These are phyloP conservation scores for Sclerotinia borealis DNA, from an alignment of 2,329 filamentous ascomycete genomes.

Conservation along the genomic window DNA sequence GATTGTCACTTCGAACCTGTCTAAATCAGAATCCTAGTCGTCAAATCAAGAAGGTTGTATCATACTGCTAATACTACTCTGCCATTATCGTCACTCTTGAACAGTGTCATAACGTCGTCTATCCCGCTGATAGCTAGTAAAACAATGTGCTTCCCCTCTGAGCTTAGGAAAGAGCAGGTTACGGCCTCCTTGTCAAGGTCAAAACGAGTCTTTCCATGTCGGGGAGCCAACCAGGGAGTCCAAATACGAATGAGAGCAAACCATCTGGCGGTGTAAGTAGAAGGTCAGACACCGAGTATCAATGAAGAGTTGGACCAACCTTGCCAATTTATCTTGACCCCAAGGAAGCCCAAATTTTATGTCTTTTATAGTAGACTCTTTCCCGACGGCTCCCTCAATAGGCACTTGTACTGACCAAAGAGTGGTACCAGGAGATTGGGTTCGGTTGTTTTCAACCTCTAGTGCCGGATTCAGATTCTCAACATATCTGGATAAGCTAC, in stretches of 20 bases:
- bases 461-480: conserved; percentile 51
- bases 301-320: conserved; percentile 20
- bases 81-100: conserved; percentile 60
- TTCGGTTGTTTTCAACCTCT: conserved; percentile 46
- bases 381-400: conserved; percentile 49
- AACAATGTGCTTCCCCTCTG: conserved; percentile 67
- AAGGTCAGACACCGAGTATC: neutral
- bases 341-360: conserved; percentile 32
- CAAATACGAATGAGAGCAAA: conserved; percentile 76
- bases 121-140: conserved; percentile 72
- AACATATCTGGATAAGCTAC: conserved; percentile 43
- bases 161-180: conserved; percentile 68
- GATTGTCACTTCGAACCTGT: conserved; percentile 63
- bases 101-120: conserved; percentile 61
- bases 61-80: conserved; percentile 59
- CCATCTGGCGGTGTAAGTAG: conserved; percentile 48
- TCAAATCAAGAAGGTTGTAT: conserved; percentile 16
- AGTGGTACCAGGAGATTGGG: conserved; percentile 62
- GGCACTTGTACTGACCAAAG: conserved; percentile 61
- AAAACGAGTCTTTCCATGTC: conserved; percentile 67
- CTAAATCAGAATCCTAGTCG: neutral
- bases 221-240: conserved; percentile 81
- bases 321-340: conserved; percentile 30
- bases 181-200: conserved; percentile 71
- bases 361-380: conserved; percentile 49